Conservation (phyloP, 2,329 filamentous ascomycete species). For the Juglanconis juglandina region DNA sequence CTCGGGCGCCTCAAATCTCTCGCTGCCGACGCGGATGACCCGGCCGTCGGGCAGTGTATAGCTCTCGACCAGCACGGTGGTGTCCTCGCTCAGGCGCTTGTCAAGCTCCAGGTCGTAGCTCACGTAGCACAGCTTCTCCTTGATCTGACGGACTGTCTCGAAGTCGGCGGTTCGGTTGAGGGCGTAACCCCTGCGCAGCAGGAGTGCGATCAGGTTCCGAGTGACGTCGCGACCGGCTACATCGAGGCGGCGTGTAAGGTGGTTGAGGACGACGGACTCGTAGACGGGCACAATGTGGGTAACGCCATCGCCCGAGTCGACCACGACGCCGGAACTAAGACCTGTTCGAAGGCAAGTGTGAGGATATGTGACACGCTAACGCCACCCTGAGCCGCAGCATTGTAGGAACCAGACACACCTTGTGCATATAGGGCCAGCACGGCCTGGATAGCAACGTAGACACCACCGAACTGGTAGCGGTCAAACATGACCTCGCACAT, state of each 20-base stretch:
- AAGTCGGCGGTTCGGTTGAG: constrained; percentile 98
- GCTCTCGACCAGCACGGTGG: constrained; percentile 92
- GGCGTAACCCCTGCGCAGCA: constrained; percentile 89
- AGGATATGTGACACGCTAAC: neutral
- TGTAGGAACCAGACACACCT: constrained; percentile 50
- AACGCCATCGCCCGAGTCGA: constrained; percentile 96
- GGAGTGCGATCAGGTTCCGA: constrained; percentile 93
- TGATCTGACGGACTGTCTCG: constrained; percentile 97
- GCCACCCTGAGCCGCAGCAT: neutral
- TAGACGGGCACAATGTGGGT: constrained; percentile 99
- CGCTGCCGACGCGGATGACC: constrained; percentile 92
- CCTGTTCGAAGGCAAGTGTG: constrained; percentile 41
- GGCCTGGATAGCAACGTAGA: constrained; percentile 97
- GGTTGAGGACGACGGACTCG: constrained; percentile 95
- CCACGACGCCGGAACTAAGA: constrained; percentile 90
- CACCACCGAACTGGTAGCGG: constrained; percentile 89
- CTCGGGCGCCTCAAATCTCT: constrained; percentile 96
- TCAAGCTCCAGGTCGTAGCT: constrained; percentile 97
- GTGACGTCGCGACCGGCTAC: constrained; percentile 96
- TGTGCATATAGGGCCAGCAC: constrained; percentile 95
- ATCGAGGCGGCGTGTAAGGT: constrained; percentile 88
- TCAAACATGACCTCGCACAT: constrained; percentile 99
- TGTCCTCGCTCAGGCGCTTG: constrained; percentile 93
- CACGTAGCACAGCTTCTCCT: constrained; percentile 99
- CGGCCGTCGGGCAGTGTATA: constrained; percentile 96